These are phyloP conservation scores for Neurospora sp. DNA, from an alignment of 495 filamentous ascomycete genomes.

Conservation along the genomic window DNA sequence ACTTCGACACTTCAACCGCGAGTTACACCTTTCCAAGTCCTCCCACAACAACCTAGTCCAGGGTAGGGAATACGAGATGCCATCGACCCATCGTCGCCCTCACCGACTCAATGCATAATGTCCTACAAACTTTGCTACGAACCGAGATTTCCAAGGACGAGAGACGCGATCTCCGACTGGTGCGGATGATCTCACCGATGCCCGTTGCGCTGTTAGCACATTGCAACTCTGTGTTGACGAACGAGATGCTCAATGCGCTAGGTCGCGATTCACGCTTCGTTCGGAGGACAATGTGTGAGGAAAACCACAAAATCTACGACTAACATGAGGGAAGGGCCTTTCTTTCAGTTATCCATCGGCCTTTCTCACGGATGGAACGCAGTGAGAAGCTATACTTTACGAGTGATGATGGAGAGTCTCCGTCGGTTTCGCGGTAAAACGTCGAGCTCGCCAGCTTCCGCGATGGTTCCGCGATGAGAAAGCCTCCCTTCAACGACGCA, in stretches of 20 bases:
- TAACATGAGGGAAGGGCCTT: too few relatives aligned
- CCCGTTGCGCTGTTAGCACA: not conserved
- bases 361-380: too few relatives aligned
- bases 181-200: not conserved
- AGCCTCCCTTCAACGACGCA: not conserved
- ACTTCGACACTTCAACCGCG: not conserved
- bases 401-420: not conserved
- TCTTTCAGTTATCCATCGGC: too few relatives aligned
- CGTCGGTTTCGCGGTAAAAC: not conserved
- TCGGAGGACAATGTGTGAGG: too few relatives aligned
- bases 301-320: too few relatives aligned
- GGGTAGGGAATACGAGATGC: not conserved
- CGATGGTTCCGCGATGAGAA: not conserved
- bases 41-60: not conserved
- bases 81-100: not conserved
- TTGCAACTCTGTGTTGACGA: not conserved
- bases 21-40: too few relatives aligned
- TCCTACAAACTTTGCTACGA: not conserved
- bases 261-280: too few relatives aligned
- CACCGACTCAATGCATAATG: not conserved
- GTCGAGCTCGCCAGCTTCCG: not conserved
- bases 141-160: not conserved
- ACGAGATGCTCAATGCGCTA: too few relatives aligned
- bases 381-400: not conserved
- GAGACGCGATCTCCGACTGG: not conserved